Percentiles rank a stretch among this genome's conserved stretches.
phyloP scores from a whole-genome alignment of 306 rosid genomes.

The Vigna mungo region DNA sequence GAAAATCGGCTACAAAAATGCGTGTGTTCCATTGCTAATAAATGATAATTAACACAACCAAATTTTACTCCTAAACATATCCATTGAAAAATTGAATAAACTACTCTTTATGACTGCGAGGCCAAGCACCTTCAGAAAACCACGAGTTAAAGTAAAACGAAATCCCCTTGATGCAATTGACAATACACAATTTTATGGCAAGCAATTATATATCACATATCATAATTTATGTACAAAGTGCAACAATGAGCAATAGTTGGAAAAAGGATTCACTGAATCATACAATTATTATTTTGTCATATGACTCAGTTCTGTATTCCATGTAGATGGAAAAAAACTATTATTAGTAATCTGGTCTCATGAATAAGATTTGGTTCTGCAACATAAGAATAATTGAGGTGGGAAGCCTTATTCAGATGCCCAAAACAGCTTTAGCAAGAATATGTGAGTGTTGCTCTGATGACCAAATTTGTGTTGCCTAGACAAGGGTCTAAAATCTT shows the following conservation, averaged over 20 bases:
- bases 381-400: constrained; percentile 24
- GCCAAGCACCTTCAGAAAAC: neutral
- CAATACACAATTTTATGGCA: neutral
- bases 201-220: neutral
- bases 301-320: constrained; percentile 38
- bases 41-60: neutral
- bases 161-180: neutral
- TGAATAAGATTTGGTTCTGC: constrained; percentile 35
- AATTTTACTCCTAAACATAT: neutral
- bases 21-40: neutral
- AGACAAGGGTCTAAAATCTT: constrained; percentile 55
- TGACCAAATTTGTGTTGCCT: constrained; percentile 34
- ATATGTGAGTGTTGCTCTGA: constrained; percentile 1
- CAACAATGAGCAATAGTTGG: constrained; percentile 25
- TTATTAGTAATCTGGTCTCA: neutral
- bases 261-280: neutral
- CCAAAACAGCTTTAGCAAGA: neutral
- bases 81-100: neutral
- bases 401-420: constrained; percentile 34
- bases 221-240: constrained; percentile 3
- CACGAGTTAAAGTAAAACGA: neutral
- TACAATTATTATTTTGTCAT: neutral
- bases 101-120: neutral
- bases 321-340: neutral
- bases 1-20: neutral